Percentiles rank a stretch among this genome's conserved stretches.
Conservation (phyloP, 345 rosid species). For the Citrus inodora region DNA sequence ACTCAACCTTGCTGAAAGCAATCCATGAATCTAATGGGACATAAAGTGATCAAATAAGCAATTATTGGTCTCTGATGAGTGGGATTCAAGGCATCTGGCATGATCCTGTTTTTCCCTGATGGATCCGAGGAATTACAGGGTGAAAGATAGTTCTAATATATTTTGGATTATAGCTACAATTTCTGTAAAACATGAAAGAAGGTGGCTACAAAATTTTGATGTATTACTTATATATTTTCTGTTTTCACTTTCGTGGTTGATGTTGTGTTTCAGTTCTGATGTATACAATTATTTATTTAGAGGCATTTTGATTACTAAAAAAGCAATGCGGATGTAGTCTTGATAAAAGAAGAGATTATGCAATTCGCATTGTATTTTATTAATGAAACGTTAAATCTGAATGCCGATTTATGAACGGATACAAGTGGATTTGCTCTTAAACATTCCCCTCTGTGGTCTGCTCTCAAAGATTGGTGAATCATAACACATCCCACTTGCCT, state of each 20-base stretch:
- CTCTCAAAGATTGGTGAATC: slow-evolving; percentile 48
- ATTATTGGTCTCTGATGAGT: not conserved
- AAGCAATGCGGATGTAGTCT: not conserved
- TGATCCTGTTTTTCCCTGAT: not conserved
- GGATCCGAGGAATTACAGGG: not conserved
- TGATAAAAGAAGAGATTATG: not conserved
- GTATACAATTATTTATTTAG: slow-evolving; percentile 10
- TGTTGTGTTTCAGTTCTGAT: slow-evolving; percentile 11
- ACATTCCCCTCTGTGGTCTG: slow-evolving; percentile 31
- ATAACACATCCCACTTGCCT: slow-evolving; percentile 6
- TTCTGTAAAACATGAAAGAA: not conserved
- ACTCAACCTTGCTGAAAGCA: not conserved
- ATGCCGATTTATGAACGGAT: slow-evolving; percentile 34
- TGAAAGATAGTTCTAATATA: not conserved
- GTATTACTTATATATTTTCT: not conserved
- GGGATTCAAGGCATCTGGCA: not conserved
- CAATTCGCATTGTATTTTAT: not conserved
- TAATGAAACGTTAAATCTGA: not conserved
- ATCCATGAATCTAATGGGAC: not conserved
- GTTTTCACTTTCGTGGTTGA: not conserved
- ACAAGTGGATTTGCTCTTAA: slow-evolving; percentile 53
- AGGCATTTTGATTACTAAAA: not conserved
- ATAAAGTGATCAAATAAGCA: not conserved
- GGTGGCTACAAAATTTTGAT: not conserved
- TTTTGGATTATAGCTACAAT: not conserved